Base-by-base conservation (phyloP, 2,329 filamentous ascomycete genomes). In the Colletotrichum liriopes region DNA sequence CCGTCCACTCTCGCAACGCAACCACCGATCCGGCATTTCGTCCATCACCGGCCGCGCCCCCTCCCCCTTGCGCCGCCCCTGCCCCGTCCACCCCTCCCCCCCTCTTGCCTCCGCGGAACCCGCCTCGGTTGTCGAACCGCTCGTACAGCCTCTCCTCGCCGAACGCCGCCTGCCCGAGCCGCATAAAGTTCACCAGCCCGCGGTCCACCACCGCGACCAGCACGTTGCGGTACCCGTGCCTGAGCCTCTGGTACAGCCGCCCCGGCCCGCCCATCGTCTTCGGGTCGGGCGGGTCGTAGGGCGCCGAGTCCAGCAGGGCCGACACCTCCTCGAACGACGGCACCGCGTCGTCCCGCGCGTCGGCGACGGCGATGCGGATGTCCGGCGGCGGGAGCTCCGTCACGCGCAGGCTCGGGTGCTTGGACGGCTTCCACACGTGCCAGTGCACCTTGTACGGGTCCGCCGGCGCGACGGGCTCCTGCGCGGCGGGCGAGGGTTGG, bases 131-230 rank as follows among this genome's bases (percentile, higher is more conserved):
- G 79, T 86, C 84, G 75, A 88, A 87, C 63, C 89, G 83, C 78
- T 92, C 90, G 77, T 91, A 94, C 47, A 98, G 78, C 80, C 84
- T 90, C 81, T 97, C 94, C 74, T 90, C 88, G 0, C 87, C 92
- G 82, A 98, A 98, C 0, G 92, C 92, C 14, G 91, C 91, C 84
- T 98, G 95, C 1, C 89, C 91, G 71, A 98, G 87, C 32, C 93
- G 86, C 77, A 98, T 86, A 79, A 96, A 98, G 80, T 96, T 98
- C 56, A 95, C 93, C 29, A 98, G 88, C 0, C 96, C 96, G 74
- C 94, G 90, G 80, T 98, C 96, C 43, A 98, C 95, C 2, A 98
- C 89, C 0, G 95, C 96, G 32, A 99, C 81, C 43, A 98, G 86
- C 41, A 96, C 93, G 81, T 94, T 96, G 75, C 94, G 89, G 80